Conservation (phyloP, 306 rosid species). For the Abrus precatorius region DNA sequence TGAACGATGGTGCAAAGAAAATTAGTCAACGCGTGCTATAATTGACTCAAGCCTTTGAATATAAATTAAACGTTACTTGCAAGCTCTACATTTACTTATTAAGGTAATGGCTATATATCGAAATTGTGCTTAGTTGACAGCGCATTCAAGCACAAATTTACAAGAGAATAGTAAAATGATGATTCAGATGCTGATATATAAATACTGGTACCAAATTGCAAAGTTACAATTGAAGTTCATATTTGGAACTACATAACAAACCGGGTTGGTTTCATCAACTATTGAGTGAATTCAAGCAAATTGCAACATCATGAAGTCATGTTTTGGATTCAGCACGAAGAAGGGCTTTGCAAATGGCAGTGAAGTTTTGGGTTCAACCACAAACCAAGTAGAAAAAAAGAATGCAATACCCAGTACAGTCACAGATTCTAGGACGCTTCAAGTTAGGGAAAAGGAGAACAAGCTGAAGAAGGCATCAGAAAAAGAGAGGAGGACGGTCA, state of each 20-base stretch:
- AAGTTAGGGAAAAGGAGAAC: neutral
- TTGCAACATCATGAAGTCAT: too few relatives aligned
- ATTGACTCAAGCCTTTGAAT: neutral
- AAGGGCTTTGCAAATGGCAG: neutral
- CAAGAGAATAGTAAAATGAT: too few relatives aligned
- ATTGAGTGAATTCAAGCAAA: too few relatives aligned
- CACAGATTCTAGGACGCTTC: neutral
- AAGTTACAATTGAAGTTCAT: neutral
- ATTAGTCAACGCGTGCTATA: neutral
- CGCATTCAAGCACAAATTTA: too few relatives aligned
- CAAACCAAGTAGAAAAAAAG: neutral
- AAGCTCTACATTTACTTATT: neutral
- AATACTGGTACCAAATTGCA: neutral
- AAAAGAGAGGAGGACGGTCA: neutral
- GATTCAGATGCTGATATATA: too few relatives aligned
- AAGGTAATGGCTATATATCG: neutral
- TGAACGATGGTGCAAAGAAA: neutral
- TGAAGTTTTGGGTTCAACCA: neutral
- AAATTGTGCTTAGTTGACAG: too few relatives aligned
- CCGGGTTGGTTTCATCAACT: too few relatives aligned
- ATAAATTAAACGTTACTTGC: neutral
- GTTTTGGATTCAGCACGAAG: too few relatives aligned
- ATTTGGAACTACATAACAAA: too few relatives aligned
- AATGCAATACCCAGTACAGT: neutral
- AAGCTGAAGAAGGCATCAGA: constrained; percentile 18